Conservation (phyloP, 1,139 yeast genomes). For the Meyerozyma elateridarum region DNA sequence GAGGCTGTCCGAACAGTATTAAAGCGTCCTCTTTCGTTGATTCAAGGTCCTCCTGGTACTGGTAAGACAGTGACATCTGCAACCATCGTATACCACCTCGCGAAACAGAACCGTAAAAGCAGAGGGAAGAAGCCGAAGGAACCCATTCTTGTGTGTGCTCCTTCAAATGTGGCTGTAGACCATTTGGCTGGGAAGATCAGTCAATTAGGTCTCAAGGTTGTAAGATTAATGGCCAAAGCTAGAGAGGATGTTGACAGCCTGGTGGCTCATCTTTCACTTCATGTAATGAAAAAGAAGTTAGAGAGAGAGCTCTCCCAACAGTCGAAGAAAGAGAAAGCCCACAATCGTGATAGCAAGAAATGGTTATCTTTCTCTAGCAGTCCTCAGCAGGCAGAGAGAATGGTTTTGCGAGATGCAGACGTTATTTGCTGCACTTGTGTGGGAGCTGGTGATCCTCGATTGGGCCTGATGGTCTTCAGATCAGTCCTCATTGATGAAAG, state of each 20-base stretch:
- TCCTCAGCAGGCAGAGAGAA: conserved; percentile 44
- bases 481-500: conserved; percentile 87
- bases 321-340: conserved; percentile 48
- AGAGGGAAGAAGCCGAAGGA: conserved; percentile 15
- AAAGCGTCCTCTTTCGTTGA: conserved; percentile 71
- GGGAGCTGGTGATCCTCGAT: conserved; percentile 78
- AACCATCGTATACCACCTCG: conserved; percentile 75
- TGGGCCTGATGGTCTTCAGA: conserved; percentile 53
- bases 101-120: conserved; percentile 38
- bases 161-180: conserved; percentile 93
- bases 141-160: conserved; percentile 82
- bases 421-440: conserved; percentile 91
- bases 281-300: conserved; percentile 47
- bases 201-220: conserved; percentile 66
- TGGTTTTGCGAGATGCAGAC: conserved; percentile 56
- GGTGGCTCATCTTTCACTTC: conserved; percentile 50
- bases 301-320: conserved; percentile 63
- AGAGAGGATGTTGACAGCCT: conserved; percentile 77
- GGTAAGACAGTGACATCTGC: conserved; percentile 96
- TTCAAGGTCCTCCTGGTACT: conserved; percentile 98
- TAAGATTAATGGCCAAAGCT: conserved; percentile 69
- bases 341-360: too few species aligned
- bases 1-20: conserved; percentile 73
- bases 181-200: conserved; percentile 76
- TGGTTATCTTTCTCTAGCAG: conserved; percentile 40